Conservation (phyloP, 106 monocot species). For the Triglochin maritima region DNA sequence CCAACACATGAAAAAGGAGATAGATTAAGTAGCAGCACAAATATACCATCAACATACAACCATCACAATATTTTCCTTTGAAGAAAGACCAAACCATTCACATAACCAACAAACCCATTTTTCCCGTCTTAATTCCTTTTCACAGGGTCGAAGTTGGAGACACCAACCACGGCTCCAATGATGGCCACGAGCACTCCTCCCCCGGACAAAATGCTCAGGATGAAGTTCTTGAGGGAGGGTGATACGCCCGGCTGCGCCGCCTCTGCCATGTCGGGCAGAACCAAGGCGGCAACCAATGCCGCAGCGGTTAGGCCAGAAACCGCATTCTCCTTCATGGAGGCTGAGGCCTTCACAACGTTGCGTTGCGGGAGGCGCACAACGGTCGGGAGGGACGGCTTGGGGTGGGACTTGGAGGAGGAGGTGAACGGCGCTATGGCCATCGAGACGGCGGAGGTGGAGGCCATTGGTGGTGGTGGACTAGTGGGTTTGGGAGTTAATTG, state of each 20-base stretch:
- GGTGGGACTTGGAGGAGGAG: not conserved
- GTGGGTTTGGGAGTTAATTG: not conserved
- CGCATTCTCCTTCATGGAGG: conserved; percentile 12
- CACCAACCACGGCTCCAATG: conserved; percentile 19
- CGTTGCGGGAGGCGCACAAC: not conserved
- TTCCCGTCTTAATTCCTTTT: conserved; percentile 6
- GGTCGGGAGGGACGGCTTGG: not conserved
- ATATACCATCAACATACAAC: too few species aligned
- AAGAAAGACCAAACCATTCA: too few species aligned
- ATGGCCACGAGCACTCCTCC: conserved; percentile 14
- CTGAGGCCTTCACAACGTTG: not conserved
- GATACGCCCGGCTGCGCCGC: conserved; percentile 26
- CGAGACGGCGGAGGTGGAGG: conserved; percentile 12
- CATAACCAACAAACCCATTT: too few species aligned
- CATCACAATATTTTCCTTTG: too few species aligned
- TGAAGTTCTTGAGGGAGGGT: conserved; percentile 29
- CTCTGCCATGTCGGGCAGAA: conserved; percentile 24
- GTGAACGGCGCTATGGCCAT: conserved; percentile 6
- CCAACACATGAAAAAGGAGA: too few species aligned
- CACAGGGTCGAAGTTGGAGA: conserved; percentile 32
- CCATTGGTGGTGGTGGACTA: conserved; percentile 2
- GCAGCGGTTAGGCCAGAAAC: conserved; percentile 24
- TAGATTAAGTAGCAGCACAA: too few species aligned
- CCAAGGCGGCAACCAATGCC: conserved; percentile 18
- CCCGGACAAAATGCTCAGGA: conserved; percentile 27